Percentiles rank a stretch among this genome's conserved stretches.
phyloP scores from a whole-genome alignment of 1,284 basidiomycete species.

The Apiotrichum siamense region DNA sequence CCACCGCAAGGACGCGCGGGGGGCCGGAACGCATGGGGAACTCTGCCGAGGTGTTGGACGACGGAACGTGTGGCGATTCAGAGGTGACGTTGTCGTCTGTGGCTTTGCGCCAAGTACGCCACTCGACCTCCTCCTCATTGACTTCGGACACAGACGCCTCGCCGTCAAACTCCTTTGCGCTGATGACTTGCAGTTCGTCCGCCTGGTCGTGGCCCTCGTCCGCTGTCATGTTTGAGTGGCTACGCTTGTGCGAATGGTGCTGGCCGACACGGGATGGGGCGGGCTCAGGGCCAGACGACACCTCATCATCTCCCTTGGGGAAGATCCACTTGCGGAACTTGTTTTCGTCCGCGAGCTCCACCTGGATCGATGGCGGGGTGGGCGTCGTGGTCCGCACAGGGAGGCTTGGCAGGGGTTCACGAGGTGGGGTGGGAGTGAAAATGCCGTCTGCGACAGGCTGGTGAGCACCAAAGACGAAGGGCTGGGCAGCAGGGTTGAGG shows the following conservation, averaged over 20 bases:
- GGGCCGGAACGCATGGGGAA: conserved; percentile 13
- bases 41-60: conserved; percentile 14
- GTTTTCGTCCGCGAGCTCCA: conserved; percentile 4
- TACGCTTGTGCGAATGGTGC: neutral
- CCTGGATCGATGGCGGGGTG: neutral
- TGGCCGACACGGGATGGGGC: neutral
- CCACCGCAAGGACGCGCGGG: conserved; percentile 4
- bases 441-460: neutral
- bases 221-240: conserved; percentile 1
- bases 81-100: neutral
- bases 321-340: conserved; percentile 17
- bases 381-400: neutral
- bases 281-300: neutral
- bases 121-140: conserved; percentile 3
- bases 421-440: neutral
- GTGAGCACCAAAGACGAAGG: conserved; percentile 2
- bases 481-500: conserved; percentile 8
- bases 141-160: neutral
- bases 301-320: conserved; percentile 1
- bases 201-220: neutral
- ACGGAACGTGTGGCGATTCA: neutral
- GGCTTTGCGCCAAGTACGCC: neutral
- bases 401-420: neutral
- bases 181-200: neutral
- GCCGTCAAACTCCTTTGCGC: neutral